Base-by-base conservation (phyloP, 2,329 filamentous ascomycete species). In the Drechslerella stenobrocha region DNA sequence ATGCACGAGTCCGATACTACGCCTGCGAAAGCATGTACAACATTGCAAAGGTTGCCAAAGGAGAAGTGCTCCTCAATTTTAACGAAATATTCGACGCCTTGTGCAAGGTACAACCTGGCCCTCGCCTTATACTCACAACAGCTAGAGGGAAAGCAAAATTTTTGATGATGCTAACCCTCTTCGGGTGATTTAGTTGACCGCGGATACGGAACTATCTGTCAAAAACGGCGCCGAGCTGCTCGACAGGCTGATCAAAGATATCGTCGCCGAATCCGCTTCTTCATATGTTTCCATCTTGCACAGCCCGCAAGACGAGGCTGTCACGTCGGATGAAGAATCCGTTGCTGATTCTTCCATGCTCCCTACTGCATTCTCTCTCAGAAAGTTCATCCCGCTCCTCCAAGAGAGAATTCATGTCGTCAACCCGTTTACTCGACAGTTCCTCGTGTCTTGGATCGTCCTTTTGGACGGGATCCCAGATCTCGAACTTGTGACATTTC, bases 1-100 rank as follows among this genome's bases (percentile, higher is more conserved):
- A 98, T 87, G 91, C 93, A 24, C 60, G 93, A 63, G 93, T 97
- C 28, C 84, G 93, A 71, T 98, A 98, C 77, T 98, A 98, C 78
- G 93, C 93, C 22, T 98, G 93, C 78, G 93, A 98, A 80, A 95
- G 91, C 77, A 98, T 98, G 93, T 98, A 98, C 79, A 98, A 98
- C 77, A 98, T 98, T 75, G 91, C 93, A 75, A 98, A 98, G 79
- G 93, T 98, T 47, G 93, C 92, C 67, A 98, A 98, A 78, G 93
- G 95, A 34, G 93, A 98, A 77, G 93, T 98, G 18, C 78, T 98
- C 71, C 84, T 95, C 37, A 98, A 96, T 80, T 98, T 98, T 78
- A 98, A 98, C 78, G 88, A 95, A 74, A 93, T 98, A 70, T 98
- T 98, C 75, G 93, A 98, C 79, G 90, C 93, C 20, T 80, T 98